Base-by-base conservation (phyloP, 371 early-diverging fungal genomes). In the Haplosporangium sp. region DNA sequence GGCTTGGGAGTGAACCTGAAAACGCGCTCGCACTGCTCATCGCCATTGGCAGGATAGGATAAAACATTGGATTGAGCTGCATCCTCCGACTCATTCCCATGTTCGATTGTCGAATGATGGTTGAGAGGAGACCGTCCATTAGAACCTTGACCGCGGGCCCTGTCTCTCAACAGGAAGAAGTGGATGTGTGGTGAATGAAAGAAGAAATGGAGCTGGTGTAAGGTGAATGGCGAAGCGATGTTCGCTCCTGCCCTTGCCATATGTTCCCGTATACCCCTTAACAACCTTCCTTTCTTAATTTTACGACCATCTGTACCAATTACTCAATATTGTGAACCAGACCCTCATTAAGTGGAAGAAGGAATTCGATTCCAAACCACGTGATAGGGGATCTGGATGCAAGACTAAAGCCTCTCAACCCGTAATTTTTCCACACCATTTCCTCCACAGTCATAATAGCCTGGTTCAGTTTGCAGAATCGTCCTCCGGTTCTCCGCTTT, bases 1-100 rank as follows among this genome's bases (percentile, higher is more conserved):
- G 42, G 45, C 21, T 58, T 58, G n/a, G 58, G 58, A 21, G 45
- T 45, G 5, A 58, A 42, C 8, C 45, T 29, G 21, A 58, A 58
- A 6, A 40, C 20, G 50, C n/a, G 6, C 18, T 50, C 50, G 18
- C 50, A 50, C 50, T 6, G 50, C 50, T 50, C 18, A 20, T 51
- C 51, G 51, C 51, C 51, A 51, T 51, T 51, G 14, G 14, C 51
- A 18, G 11, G 51, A 51, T 51, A 51, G 51, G 51, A 51, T 18
- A 51, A 21, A 21, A 51, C 20, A 20, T 16, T 51, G 51, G 51
- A 18, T 51, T 51, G 51, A 51, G 51, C 18, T 51, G 51, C 51
- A 10, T 51, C 18, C 51, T 51, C 51, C 51, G 21, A 51, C 10
- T 18, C 51, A 51, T 14, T 20, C 9, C 51, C 51, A 21, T 51